A percentile compares a stretch with the other conserved stretches of the same genome.
phyloP scores from a whole-genome alignment of 352 stramenopile species.

The Phytophthora melonis region DNA sequence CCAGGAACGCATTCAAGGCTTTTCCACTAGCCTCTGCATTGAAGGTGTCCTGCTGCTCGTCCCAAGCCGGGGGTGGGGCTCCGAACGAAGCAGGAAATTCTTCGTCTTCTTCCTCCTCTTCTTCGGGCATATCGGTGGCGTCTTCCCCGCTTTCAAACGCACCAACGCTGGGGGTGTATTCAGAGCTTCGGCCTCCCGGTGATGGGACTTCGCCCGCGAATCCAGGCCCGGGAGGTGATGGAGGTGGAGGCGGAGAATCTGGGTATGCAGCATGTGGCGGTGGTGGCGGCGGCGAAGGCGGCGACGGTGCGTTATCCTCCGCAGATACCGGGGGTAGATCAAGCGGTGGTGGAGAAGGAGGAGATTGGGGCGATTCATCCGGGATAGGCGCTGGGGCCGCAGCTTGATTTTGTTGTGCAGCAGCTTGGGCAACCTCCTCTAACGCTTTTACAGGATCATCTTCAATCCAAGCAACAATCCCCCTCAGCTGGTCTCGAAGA shows the following conservation, averaged over 20 bases:
- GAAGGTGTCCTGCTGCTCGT: conserved; percentile 45
- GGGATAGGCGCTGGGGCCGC: conserved; percentile 15
- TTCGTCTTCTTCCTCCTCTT: conserved; percentile 82
- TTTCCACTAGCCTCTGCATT: conserved; percentile 71
- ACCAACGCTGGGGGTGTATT: background rate
- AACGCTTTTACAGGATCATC: conserved; percentile 59
- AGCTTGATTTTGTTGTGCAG: conserved; percentile 37
- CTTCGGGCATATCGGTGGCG: conserved; percentile 33
- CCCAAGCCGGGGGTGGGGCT: conserved; percentile 36
- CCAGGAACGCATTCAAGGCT: conserved; percentile 79
- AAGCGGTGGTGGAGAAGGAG: conserved; percentile 28
- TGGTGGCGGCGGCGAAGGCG: conserved; percentile 5
- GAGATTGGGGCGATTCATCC: conserved; percentile 20
- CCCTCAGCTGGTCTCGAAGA: conserved; percentile 72
- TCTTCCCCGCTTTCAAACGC: conserved; percentile 22
- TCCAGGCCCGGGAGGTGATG: conserved; percentile 39
- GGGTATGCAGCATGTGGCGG: conserved; percentile 31
- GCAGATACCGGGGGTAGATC: conserved; percentile 23
- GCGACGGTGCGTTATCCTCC: conserved; percentile 2
- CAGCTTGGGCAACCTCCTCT: conserved; percentile 47
- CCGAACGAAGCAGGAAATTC: conserved; percentile 70
- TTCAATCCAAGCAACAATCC: conserved; percentile 82
- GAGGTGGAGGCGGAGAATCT: conserved; percentile 44
- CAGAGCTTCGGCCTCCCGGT: conserved; percentile 2
- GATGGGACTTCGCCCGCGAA: conserved; percentile 23